Evolutionary conservation across 306 rosid genomes (phyloP), one percentile per base, ranked within the genome.

Genomic region (Prunus padus): DNA sequence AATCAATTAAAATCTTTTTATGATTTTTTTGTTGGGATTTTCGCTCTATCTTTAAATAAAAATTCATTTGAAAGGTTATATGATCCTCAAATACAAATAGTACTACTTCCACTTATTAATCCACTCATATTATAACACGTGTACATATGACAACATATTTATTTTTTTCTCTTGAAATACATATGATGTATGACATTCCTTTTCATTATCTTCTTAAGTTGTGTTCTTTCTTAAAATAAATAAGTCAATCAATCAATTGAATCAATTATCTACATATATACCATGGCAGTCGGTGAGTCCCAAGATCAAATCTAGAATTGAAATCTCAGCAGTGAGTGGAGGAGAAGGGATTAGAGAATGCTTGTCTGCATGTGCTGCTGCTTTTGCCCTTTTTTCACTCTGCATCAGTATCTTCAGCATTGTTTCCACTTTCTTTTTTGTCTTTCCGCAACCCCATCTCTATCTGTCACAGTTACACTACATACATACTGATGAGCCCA

Each of bases 311-410:
- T 46, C 31, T 30, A 75, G 16, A 20, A 37, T 40, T 76, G 26
- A 45, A 76, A 19, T 11, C 37, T 59, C 65, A 51, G 18, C 16
- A 51, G 11, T 33, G 74, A 76, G 57, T 25, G 74, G n/a, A 42
- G 37, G 11, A 56, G 54, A 73, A 64, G 15, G 77, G 73, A 82
- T 57, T 71, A 75, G 22, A 6, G 40, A 42, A 59, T 19, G 57
- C 67, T 46, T 55, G 25, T 44, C 4, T 59, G 56, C 86, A 85
- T 67, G 79, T 79, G 82, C 30, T 23, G 44, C 26, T 42, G 85
- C 71, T 77, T 75, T 69, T 71, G 56, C 26, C 63, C 28, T 57
- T 42, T 67, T 68, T 56, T 65, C 52, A 50, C 73, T 55, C 40
- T 65, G 47, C 69, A 66, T 73, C 86, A 79, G 19, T 18, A 71